A percentile compares a stretch with the other conserved stretches of the same genome.
These are phyloP conservation scores for Aureobasidium musti DNA, from an alignment of 2,329 filamentous ascomycete species.

Conservation along the genomic window DNA sequence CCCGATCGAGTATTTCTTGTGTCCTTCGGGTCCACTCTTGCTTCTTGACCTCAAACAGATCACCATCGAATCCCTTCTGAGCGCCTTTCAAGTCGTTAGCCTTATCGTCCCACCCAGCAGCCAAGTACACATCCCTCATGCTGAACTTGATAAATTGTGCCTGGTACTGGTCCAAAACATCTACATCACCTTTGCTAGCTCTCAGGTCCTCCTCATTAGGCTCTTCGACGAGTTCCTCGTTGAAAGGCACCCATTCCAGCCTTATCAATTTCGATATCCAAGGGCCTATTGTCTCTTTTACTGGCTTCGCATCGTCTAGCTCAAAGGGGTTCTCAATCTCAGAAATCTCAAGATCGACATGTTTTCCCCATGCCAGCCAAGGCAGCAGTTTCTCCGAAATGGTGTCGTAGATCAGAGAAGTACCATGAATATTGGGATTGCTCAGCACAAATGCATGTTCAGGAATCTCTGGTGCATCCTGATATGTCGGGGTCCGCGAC, in stretches of 20 bases:
- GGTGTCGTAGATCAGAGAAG: conserved; percentile 18
- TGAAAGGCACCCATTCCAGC: conserved; percentile 23
- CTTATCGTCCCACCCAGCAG: background rate
- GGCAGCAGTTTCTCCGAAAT: background rate
- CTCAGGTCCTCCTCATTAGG: background rate
- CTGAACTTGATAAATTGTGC: background rate
- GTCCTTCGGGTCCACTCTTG: background rate
- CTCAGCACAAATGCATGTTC: conserved; percentile 6
- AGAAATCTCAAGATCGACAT: background rate
- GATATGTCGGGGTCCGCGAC: background rate
- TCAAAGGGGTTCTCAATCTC: background rate
- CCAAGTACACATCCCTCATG: conserved; percentile 1
- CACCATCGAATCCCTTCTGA: background rate
- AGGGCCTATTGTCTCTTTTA: background rate
- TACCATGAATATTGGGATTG: conserved; percentile 7
- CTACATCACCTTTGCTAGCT: background rate
- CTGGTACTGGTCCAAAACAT: conserved; percentile 7
- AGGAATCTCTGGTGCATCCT: background rate
- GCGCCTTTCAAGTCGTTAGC: conserved; percentile 32
- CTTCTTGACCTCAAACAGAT: background rate
- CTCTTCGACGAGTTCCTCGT: background rate
- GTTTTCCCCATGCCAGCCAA: conserved; percentile 9
- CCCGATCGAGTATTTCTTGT: background rate
- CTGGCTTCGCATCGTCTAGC: conserved; percentile 2
- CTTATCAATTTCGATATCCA: conserved; percentile 4